Conservation (phyloP, 495 filamentous ascomycete species). For the Hyaloscypha finlandica region DNA sequence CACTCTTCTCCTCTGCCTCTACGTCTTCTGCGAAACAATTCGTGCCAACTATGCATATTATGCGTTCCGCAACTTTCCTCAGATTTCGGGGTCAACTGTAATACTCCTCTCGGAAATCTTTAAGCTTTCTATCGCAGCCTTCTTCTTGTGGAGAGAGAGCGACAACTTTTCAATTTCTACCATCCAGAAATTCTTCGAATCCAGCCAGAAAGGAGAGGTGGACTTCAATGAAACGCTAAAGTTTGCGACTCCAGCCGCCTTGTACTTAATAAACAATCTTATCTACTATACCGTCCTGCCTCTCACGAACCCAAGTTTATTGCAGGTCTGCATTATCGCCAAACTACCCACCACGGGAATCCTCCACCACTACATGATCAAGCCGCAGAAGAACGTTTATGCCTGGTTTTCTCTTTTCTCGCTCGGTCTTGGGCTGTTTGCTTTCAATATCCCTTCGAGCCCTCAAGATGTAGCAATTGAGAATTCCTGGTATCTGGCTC, state of each 20-base stretch:
- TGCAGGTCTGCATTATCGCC: slow-evolving; percentile 21
- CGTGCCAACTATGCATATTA: slow-evolving; percentile 24
- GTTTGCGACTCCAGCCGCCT: slow-evolving; percentile 15
- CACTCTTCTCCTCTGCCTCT: slow-evolving; percentile 14
- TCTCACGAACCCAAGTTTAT: slow-evolving; percentile 14
- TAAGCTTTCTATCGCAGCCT: slow-evolving; percentile 14
- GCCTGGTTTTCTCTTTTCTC: slow-evolving; percentile 17
- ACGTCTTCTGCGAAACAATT: slow-evolving; percentile 18
- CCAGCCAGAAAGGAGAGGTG: slow-evolving; percentile 2
- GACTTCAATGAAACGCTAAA: slow-evolving; percentile 14
- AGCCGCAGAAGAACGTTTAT: slow-evolving; percentile 18
- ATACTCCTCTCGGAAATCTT: slow-evolving; percentile 11
- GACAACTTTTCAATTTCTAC: slow-evolving; percentile 7
- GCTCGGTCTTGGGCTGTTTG: slow-evolving; percentile 18
- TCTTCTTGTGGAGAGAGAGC: slow-evolving; percentile 8
- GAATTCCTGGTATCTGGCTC: slow-evolving; percentile 15
- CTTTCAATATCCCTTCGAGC: slow-evolving; percentile 19
- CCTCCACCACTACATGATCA: slow-evolving; percentile 25
- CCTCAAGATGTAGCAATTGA: background rate
- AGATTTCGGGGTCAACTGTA: slow-evolving; percentile 12
- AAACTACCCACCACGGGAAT: slow-evolving; percentile 23
- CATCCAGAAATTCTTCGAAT: slow-evolving; percentile 8
- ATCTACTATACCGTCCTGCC: slow-evolving; percentile 24
- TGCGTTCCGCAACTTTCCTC: slow-evolving; percentile 17
- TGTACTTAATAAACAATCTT: slow-evolving; percentile 21